Conservation (phyloP, 148 eudicot species). For the Chenopodium suecicum region DNA sequence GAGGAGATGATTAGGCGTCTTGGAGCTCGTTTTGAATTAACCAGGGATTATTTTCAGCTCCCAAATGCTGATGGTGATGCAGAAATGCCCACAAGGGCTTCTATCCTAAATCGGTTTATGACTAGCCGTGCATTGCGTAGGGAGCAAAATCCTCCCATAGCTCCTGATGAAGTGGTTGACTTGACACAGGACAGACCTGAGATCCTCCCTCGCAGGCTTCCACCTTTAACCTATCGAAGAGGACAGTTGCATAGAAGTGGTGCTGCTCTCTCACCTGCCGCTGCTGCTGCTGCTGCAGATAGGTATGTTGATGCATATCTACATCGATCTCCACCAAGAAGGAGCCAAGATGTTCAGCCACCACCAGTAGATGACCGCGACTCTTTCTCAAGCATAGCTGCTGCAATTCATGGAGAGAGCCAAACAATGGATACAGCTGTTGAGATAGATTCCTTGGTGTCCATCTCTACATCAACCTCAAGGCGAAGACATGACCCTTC, state of each 20-base stretch:
- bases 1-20: constrained; percentile 92
- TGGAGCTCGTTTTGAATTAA: constrained; percentile 66
- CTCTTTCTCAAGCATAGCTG: constrained; percentile 95
- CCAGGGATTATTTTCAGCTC: constrained; percentile 49
- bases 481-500: constrained; percentile 65
- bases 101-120: constrained; percentile 57
- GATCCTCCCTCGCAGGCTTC: constrained; percentile 40
- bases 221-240: constrained; percentile 58
- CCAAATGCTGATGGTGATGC: constrained; percentile 40
- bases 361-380: constrained; percentile 75
- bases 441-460: constrained; percentile 84
- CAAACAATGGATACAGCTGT: constrained; percentile 77
- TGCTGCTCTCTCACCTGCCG: constrained; percentile 27
- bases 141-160: constrained; percentile 41
- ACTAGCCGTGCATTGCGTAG: constrained; percentile 68
- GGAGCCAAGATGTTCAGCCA: constrained; percentile 49
- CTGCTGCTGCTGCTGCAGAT: constrained; percentile 29
- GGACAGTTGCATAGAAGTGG: constrained; percentile 49
- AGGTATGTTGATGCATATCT: constrained; percentile 56
- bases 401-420: constrained; percentile 84
- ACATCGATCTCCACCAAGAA: constrained; percentile 43
- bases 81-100: constrained; percentile 48
- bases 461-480: constrained; percentile 78
- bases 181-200: constrained; percentile 52
- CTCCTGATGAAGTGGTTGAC: constrained; percentile 57